Base-by-base conservation (phyloP, 805 yeast species). In the Yarrowia alimentaria region DNA sequence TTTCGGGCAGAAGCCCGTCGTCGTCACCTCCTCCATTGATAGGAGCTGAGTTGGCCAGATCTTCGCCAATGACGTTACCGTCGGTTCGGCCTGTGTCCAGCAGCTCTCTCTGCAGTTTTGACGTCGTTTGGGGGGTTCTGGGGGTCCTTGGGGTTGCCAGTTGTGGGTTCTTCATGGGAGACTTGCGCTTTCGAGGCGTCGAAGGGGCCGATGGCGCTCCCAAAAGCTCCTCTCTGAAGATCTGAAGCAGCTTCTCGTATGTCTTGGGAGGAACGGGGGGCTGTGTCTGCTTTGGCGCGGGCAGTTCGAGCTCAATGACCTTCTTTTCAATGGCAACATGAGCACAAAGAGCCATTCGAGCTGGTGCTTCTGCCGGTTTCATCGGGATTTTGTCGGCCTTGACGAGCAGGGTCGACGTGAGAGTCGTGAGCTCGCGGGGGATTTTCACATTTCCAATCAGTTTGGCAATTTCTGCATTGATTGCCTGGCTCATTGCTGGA, bases 331-430 rank as follows among this genome's bases (percentile, higher is more conserved):
- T 43, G 9, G 64, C 64, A 25, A 60, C 30, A 11, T 58, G 58
- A 8, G 57, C 54, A 43, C 62, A 56, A 6, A 60, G 26, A 8
- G 53, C 49, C 43, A 49, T 33, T 19, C 62, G 43, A 4, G 61
- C 62, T 3, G 58, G 52, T 16, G 58, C 60, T 42, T 59, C 62
- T 9, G 51, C 55, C 4, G 63, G 60, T 29, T 49, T 53, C 42
- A 60, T 30, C 9, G 50, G 37, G 13, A 43, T 43, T 3, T 37
- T 43, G 22, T 43, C 30, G 3, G 50, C 50, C 22, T 31, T 30
- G 11, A 29, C 37, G 29, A 43, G 18, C 11, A 43, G 37, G 9
- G 52, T 37, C 9, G 49, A 35, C 5, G 48, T n/a, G 13, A 33
- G 47, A 3, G 13, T 24, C 2, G 31, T 24, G 11, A 47, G 22